Percentiles rank a stretch among this genome's conserved stretches.
Conservation (phyloP, 352 stramenopile genomes). For the Globisporangium spiculum region DNA sequence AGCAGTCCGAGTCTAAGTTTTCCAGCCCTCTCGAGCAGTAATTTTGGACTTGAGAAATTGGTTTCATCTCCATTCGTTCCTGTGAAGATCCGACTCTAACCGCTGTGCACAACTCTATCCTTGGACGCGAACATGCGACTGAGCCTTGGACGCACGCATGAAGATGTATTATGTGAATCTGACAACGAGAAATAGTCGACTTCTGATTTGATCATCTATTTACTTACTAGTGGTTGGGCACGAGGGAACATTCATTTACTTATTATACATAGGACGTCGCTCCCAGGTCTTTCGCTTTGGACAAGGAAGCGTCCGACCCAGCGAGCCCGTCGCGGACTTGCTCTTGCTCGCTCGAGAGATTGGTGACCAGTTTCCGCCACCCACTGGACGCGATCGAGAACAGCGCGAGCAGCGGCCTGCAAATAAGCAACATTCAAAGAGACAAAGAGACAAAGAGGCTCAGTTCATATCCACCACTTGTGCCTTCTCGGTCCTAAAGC, state of each 20-base stretch:
- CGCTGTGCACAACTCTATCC: neutral
- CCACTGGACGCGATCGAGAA: constrained; percentile 67
- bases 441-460: constrained; percentile 13
- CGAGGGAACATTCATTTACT: neutral
- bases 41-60: neutral
- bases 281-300: constrained; percentile 11
- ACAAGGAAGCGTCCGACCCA: constrained; percentile 9
- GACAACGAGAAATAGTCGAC: too few relatives aligned
- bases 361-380: constrained; percentile 59
- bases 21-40: neutral
- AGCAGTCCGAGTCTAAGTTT: too few relatives aligned
- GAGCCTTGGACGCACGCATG: too few relatives aligned
- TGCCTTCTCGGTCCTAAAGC: neutral
- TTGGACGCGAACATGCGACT: neutral
- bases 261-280: constrained; percentile 16
- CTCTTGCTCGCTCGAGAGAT: constrained; percentile 28
- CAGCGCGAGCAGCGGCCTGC: constrained; percentile 48
- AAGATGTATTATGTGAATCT: too few relatives aligned
- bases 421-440: constrained; percentile 4
- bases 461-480: constrained; percentile 1
- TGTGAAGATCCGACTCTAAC: neutral
- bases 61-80: constrained; percentile 1
- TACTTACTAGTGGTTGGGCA: neutral
- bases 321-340: neutral
- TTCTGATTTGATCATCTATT: neutral